Base-by-base conservation (phyloP, 345 rosid species). In the Bruguiera gymnorhiza region DNA sequence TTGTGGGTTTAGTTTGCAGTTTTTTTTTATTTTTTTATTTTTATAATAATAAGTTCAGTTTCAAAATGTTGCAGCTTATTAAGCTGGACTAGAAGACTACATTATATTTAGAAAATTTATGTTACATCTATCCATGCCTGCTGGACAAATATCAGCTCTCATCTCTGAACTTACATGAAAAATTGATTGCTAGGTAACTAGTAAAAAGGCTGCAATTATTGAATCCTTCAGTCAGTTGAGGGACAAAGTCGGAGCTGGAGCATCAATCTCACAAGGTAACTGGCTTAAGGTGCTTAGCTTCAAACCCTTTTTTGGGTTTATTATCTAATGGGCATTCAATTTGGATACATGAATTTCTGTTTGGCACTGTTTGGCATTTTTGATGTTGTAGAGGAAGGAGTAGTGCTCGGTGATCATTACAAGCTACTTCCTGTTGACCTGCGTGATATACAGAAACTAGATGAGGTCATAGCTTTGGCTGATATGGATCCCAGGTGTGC, bases 401-500 rank as follows among this genome's bases (percentile, higher is more conserved):
- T 87, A 83, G 97, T 95, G 63, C 81, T 87, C 30, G 79, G 92
- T 79, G 97, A 92, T 39, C 84, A 86, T 69, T 95, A 95, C 91
- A 95, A 87, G 89, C 84, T 92, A 66, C 96, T 95, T 61, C 88
- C 98, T 8, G 87, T 86, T 81, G 98, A 92, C 81, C 79, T 92
- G 81, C 87, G 97, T 4, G 90, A 95, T 69, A 79, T 87, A 73
- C 81, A 80, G 69, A 87, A 81, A 70, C 80, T 95, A 76, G 81
- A 86, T 75, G 89, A 92, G 73, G 78, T 89, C 77, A 79, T 95
- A 69, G 73, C 85, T 57, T 74, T 83, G 79, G 93, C 97, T 63
- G 74, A 82, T 74, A 90, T 92, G 87, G 97, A 95, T 83, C 93
- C 90, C 34, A 84, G 97, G 99, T 95, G 76, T 77, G 75, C 70